Evolutionary conservation across 2,329 filamentous ascomycete species (phyloP), one percentile per base, ranked within the genome.

Genomic region (Penicillium brasilianum): DNA sequence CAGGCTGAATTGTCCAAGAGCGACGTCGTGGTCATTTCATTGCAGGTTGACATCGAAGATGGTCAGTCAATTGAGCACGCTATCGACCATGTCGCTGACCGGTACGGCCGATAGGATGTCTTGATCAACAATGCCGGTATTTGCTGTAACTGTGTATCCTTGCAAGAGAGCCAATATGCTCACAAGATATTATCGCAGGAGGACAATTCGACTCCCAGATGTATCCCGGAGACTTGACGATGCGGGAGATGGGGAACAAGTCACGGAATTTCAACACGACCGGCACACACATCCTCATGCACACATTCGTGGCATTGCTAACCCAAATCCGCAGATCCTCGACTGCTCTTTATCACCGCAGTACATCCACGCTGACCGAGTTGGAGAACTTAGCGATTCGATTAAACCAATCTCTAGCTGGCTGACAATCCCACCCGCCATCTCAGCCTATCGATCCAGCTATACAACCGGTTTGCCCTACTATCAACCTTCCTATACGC

Each of bases 271-370:
- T 32, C 46, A 49, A 49, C 46, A 18, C 46, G 14, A 49, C 46
- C 16, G 46, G 46, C 2, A 49, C n/a, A 8, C 46, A 49, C 6
- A 32, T 32, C 28, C 46, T 32, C 46, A 49, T 25, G 2, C 46
- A 49, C 18, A 49, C 28, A 10, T 49, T 49, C 46, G 28, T 49
- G n/a, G 16, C 46, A 49, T 49, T 49, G 46, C 46, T 49, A 2
- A 2, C 16, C 18, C 28, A 32, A 32, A 8, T 49, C 44, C 44
- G 3, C 7, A 16, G 44, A 32, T 44, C 43, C 44, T 32, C 44
- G 44, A 32, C 44, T 49, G 1, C 25, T 49, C 14, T 32, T 49
- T 25, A 49, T 32, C 44, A 49, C 44, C 10, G 46, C 28, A 28
- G 46, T 11, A 34, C 46, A 13, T 49, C 28, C 8, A 5, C 46